Evolutionary conservation across 352 stramenopile genomes (phyloP).

Genomic region (Globisporangium nagaii): DNA sequence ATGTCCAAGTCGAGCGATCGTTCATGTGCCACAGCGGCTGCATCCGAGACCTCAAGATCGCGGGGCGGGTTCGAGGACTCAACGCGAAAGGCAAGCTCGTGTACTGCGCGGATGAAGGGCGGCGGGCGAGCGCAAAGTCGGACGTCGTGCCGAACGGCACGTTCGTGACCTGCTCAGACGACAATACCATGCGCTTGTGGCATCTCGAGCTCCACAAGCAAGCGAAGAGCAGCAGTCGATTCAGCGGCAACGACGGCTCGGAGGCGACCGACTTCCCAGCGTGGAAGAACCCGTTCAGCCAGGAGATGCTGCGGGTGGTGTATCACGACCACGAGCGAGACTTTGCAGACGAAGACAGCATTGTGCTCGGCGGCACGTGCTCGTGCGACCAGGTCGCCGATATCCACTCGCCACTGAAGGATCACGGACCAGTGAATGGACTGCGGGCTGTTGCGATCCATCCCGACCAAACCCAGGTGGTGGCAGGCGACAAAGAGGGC

Average conservation of each 20-base stretch:
- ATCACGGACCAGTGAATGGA: constrained; percentile 32
- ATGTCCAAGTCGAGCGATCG: constrained; percentile 47
- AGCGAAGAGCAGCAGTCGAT: constrained; percentile 20
- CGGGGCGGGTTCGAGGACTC: constrained; percentile 39
- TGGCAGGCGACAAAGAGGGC: constrained; percentile 63
- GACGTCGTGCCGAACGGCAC: constrained; percentile 48
- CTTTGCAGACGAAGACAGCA: constrained; percentile 33
- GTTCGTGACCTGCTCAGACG: constrained; percentile 80
- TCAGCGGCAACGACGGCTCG: constrained; percentile 9
- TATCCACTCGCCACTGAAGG: constrained; percentile 37
- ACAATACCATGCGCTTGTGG: constrained; percentile 87
- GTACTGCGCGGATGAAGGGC: constrained; percentile 23
- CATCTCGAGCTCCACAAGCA: constrained; percentile 70
- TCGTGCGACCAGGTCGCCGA: constrained; percentile 27
- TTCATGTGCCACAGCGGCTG: constrained; percentile 79
- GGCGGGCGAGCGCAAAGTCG: constrained; percentile 1
- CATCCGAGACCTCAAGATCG: constrained; percentile 61
- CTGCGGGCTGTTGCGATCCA: constrained; percentile 41
- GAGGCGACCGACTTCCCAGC: constrained; percentile 14
- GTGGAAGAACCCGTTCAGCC: constrained; percentile 67
- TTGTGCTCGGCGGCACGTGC: constrained; percentile 58
- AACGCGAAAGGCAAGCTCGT: constrained; percentile 57
- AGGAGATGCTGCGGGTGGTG: constrained; percentile 65
- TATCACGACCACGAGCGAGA: constrained; percentile 46
- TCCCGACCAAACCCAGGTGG: constrained; percentile 56